phyloP scores from a whole-genome alignment of 305 asterid species.

The Fraxinus greggii region DNA sequence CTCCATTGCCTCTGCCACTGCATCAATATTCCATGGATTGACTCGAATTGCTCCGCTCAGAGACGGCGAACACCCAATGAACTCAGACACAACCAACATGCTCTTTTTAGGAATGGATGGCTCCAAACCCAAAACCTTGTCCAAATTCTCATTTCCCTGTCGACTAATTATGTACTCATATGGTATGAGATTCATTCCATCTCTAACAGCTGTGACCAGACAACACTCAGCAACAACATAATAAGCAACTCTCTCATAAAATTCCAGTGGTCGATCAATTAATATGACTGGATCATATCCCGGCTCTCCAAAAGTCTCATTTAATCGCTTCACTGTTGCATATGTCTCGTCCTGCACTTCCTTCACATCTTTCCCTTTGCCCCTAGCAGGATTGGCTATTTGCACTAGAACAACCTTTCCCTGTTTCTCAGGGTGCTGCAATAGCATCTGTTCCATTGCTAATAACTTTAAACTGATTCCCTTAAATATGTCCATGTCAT shows the following conservation, averaged over 20 bases:
- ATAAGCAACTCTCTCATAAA: conserved; percentile 72
- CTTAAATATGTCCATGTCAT: conserved; percentile 87
- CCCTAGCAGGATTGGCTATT: conserved; percentile 85
- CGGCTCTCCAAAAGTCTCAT: conserved; percentile 62
- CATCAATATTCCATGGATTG: conserved; percentile 85
- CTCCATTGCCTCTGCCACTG: conserved; percentile 86
- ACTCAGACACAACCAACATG: conserved; percentile 87
- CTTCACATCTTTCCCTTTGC: conserved; percentile 75
- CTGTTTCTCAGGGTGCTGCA: conserved; percentile 72
- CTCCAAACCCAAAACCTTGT: conserved; percentile 50
- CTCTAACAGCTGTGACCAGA: conserved; percentile 88
- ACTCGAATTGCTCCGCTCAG: conserved; percentile 85
- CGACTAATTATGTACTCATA: conserved; percentile 78
- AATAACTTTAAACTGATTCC: conserved; percentile 77
- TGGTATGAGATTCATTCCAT: conserved; percentile 90
- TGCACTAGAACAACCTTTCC: conserved; percentile 85
- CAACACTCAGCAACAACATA: conserved; percentile 80
- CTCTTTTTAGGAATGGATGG: conserved; percentile 56
- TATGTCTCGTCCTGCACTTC: conserved; percentile 75
- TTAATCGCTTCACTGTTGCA: conserved; percentile 65
- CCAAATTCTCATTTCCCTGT: conserved; percentile 67
- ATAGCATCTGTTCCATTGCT: conserved; percentile 79
- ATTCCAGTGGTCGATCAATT: conserved; percentile 66
- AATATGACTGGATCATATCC: conserved; percentile 74
- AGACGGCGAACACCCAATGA: conserved; percentile 83